These are phyloP conservation scores for Phytophthora constricta DNA, from an alignment of 352 stramenopile species.

Conservation along the genomic window DNA sequence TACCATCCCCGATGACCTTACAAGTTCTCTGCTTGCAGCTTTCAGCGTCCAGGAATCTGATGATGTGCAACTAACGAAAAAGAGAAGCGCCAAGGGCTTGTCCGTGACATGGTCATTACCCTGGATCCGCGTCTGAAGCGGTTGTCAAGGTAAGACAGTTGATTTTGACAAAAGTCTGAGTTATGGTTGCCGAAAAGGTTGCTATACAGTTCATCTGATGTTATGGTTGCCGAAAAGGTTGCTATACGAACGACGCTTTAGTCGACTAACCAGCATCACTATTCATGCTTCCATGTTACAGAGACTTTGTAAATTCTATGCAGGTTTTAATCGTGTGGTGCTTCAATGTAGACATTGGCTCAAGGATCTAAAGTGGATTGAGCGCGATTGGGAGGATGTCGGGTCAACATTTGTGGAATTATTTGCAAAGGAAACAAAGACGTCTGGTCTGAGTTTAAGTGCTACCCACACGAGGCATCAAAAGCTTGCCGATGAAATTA, in stretches of 20 bases:
- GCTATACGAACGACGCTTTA: slow-evolving; percentile 8
- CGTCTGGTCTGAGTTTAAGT: neutral
- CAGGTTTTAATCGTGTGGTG: neutral
- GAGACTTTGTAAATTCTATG: neutral
- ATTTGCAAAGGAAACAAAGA: slow-evolving; percentile 3
- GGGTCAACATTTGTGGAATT: slow-evolving; percentile 2
- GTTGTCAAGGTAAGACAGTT: slow-evolving; percentile 15
- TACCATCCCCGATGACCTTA: slow-evolving; percentile 5
- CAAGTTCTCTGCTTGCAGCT: slow-evolving; percentile 6
- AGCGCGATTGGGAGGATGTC: slow-evolving; percentile 2
- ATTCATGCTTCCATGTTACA: neutral
- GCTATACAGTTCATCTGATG: too few relatives aligned
- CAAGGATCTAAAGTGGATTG: slow-evolving; percentile 11
- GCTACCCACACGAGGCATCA: neutral
- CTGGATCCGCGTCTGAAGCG: slow-evolving; percentile 13
- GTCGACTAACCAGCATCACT: neutral
- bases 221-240: slow-evolving; percentile 15
- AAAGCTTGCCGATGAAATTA: slow-evolving; percentile 5
- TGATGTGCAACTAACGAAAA: neutral
- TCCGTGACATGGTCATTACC: neutral
- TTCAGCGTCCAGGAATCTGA: neutral
- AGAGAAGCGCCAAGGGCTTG: slow-evolving; percentile 9
- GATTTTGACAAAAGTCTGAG: too few relatives aligned
- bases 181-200: slow-evolving; percentile 15
- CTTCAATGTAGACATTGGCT: neutral